These are phyloP conservation scores for Coffea humblotiana DNA, from an alignment of 305 asterid genomes.

Conservation along the genomic window DNA sequence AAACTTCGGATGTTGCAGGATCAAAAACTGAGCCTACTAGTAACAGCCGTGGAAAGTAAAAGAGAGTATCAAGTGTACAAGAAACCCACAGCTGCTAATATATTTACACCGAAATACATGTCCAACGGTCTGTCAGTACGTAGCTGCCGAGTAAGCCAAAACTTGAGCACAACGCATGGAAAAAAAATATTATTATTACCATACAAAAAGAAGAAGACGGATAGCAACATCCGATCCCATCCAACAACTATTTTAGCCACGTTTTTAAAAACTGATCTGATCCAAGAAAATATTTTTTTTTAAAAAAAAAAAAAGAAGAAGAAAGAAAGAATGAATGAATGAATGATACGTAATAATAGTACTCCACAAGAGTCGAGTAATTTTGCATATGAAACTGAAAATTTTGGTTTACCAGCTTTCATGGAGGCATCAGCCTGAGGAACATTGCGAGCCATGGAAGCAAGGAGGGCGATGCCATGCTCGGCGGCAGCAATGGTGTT, in stretches of 20 bases:
- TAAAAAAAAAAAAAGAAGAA: too few species aligned
- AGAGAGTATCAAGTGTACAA: background rate
- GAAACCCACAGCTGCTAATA: too few species aligned
- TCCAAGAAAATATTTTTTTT: background rate
- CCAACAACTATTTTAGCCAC: background rate
- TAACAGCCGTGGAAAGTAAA: background rate
- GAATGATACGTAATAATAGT: too few species aligned
- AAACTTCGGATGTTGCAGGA: background rate
- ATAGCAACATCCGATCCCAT: background rate
- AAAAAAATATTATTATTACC: background rate
- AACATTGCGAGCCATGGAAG: slow-evolving; percentile 85
- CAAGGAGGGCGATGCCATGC: slow-evolving; percentile 84
- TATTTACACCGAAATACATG: too few species aligned
- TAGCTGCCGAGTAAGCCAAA: background rate
- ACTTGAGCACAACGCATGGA: background rate
- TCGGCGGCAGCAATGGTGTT: slow-evolving; percentile 96
- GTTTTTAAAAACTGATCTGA: background rate
- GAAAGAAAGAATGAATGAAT: too few species aligned
- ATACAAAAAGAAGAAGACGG: background rate
- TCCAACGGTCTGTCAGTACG: too few species aligned
- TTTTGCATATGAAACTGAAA: background rate
- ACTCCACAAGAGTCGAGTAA: background rate
- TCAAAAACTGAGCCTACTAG: background rate
- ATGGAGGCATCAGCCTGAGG: slow-evolving; percentile 96
- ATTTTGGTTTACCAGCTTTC: slow-evolving; percentile 59